A percentile compares a stretch with the other conserved stretches of the same genome.
phyloP scores from a whole-genome alignment of 83 land plant species.

The Thuja plicata region DNA sequence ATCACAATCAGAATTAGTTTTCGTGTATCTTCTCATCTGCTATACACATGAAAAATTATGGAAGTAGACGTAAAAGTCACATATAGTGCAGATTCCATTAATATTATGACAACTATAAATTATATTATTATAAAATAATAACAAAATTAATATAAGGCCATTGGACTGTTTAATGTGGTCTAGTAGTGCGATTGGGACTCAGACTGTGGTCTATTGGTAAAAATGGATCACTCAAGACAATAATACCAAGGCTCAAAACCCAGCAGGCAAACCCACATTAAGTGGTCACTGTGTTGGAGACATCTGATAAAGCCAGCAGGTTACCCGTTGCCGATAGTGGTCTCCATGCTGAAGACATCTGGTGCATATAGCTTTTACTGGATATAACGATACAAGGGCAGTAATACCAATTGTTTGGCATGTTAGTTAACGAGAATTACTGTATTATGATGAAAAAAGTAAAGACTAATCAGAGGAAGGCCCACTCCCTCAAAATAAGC shows the following conservation, averaged over 20 bases:
- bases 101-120: not conserved
- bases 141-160: too few relatives aligned
- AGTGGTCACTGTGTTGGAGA: not conserved
- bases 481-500: not conserved
- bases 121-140: too few relatives aligned
- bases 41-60: not conserved
- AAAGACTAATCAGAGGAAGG: not conserved
- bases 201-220: not conserved
- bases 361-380: not conserved
- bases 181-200: not conserved
- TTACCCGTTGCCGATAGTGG: not conserved
- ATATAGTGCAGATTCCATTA: not conserved
- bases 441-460: not conserved
- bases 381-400: not conserved
- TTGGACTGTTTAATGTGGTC: not conserved
- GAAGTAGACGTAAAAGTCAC: not conserved
- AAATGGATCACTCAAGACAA: not conserved
- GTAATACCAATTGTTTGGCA: not conserved
- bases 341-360: not conserved
- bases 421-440: not conserved
- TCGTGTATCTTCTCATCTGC: not conserved
- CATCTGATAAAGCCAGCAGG: not conserved
- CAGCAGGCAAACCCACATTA: not conserved
- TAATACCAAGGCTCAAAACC: not conserved
- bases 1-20: not conserved